Evolutionary conservation across 495 filamentous ascomycete genomes (phyloP).

Genomic region (Xylaria palmicola): DNA sequence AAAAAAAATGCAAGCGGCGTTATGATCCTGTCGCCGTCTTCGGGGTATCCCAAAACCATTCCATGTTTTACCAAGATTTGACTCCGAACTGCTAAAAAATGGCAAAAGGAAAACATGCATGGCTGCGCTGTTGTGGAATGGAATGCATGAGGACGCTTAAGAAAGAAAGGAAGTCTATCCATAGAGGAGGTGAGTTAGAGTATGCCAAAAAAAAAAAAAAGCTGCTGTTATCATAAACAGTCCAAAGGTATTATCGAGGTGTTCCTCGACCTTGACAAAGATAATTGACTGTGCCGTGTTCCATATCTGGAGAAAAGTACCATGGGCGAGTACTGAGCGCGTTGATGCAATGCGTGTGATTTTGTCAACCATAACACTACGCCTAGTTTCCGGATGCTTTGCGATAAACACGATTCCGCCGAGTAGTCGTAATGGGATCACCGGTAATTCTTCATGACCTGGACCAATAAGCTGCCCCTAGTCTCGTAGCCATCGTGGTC

Average conservation of each 20-base stretch:
- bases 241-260: too few relatives aligned
- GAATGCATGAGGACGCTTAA: too few relatives aligned
- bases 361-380: neutral
- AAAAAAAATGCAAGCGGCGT: conserved; percentile 9
- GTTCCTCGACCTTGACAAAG: too few relatives aligned
- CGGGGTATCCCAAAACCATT: conserved; percentile 18
- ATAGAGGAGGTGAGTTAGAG: neutral
- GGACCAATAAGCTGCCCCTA: conserved; percentile 69
- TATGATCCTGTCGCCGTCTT: conserved; percentile 6
- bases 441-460: conserved; percentile 47
- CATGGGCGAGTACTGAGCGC: neutral
- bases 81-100: conserved; percentile 8
- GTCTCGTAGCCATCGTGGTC: conserved; percentile 59
- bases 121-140: neutral
- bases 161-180: neutral
- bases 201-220: neutral
- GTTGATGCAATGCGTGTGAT: neutral
- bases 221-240: too few relatives aligned
- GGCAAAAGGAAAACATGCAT: conserved; percentile 12
- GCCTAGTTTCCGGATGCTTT: neutral
- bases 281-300: too few relatives aligned
- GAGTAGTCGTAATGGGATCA: conserved; percentile 12
- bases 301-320: too few relatives aligned
- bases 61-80: conserved; percentile 5
- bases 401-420: neutral